phyloP scores from a whole-genome alignment of 2,329 filamentous ascomycete species.

The Graphium sp. region DNA sequence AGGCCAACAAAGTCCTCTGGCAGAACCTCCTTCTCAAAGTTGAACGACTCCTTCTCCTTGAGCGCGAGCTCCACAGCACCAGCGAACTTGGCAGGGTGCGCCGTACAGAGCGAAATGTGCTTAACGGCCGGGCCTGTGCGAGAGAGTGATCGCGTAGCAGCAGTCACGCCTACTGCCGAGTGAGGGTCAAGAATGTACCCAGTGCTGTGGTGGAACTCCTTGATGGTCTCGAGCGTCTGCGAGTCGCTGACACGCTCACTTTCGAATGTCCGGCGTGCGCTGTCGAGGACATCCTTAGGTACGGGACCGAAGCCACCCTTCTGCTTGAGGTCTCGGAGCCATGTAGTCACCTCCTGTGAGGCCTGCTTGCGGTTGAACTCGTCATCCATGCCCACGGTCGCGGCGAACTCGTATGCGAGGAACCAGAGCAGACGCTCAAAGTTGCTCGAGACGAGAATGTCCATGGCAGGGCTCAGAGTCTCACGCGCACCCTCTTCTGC shows the following conservation, averaged over 20 bases:
- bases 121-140: constrained; percentile 31
- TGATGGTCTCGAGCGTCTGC: constrained; percentile 51
- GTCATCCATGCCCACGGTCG: constrained; percentile 41
- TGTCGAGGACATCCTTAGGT: constrained; percentile 52
- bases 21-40: constrained; percentile 58
- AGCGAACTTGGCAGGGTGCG: constrained; percentile 90
- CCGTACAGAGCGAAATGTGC: constrained; percentile 83
- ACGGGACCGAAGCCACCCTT: constrained; percentile 70
- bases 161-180: constrained; percentile 71
- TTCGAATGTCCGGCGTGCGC: constrained; percentile 59
- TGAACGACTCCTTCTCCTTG: constrained; percentile 51
- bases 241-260: constrained; percentile 56
- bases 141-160: constrained; percentile 51
- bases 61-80: constrained; percentile 70
- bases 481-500: constrained; percentile 69
- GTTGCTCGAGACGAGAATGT: constrained; percentile 90
- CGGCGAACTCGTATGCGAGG: constrained; percentile 58
- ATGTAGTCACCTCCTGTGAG: constrained; percentile 58
- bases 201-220: constrained; percentile 35
- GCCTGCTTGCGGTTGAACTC: constrained; percentile 51
- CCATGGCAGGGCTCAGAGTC: constrained; percentile 90
- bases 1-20: constrained; percentile 71
- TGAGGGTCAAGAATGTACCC: constrained; percentile 87
- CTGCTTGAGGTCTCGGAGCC: constrained; percentile 65
- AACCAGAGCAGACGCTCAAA: constrained; percentile 95